Base-by-base conservation (phyloP, 1,284 basidiomycete genomes). In the Earliella scabrosa region DNA sequence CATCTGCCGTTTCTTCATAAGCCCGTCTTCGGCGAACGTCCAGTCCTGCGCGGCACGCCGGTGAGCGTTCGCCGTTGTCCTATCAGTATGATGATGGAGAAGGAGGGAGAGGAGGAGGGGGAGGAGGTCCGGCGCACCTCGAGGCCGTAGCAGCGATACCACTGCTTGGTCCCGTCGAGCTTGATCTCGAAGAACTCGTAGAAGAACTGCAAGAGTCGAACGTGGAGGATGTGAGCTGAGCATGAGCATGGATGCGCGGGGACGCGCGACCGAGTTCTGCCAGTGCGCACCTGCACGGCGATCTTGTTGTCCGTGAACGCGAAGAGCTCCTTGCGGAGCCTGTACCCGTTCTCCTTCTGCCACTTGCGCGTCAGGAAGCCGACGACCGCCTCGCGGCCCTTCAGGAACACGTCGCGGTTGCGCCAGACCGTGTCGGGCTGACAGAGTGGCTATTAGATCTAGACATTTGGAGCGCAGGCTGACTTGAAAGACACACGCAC, bases 1-100 rank as follows among this genome's bases (percentile, higher is more conserved):
- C 82, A 85, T 85, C 71, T 82, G 72, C 9, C 82, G 72, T 65
- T 82, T 82, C 56, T 71, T 69, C 84, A 86, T 86, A 40, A 78
- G 71, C 0, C 84, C 84, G 50, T 79, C 75, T 13, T 75, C 68
- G 0, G 70, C 78, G 64, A 82, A 86, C 4, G 82, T 84, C 83
- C 84, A 86, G 65, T 86, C 83, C 75, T 85, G 64, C 9, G 24
- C 21, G 8, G 35, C 18, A 31, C 23, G 24, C n/a, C 13, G 41
- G 7, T 13, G 35, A 29, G 43, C 24, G 38, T 20, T 21, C 7
- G 8, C 38, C 1, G 11, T 14, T 23, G 39, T 8, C 8, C 5
- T 20, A n/a, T 4, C 3, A 38, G 36, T n/a, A 16, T n/a, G n/a
- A n/a, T n/a, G n/a, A n/a, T n/a, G n/a, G n/a, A n/a, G n/a, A n/a